A percentile compares a stretch with the other conserved stretches of the same genome.
Conservation (phyloP, 176 grass and related monocot genomes). For the Dactylis glomerata region DNA sequence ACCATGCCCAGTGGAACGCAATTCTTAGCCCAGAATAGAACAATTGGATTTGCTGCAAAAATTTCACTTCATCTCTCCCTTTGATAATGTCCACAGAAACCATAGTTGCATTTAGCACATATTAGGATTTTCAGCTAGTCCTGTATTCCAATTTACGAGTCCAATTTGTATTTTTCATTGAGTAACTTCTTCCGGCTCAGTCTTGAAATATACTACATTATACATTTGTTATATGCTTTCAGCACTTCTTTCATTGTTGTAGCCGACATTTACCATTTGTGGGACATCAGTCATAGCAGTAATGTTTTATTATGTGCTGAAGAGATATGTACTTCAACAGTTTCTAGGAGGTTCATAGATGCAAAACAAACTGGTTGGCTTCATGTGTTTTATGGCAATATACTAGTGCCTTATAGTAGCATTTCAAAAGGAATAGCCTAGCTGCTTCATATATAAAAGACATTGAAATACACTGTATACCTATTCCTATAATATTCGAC, state of each 20-base stretch:
- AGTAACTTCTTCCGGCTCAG: background rate
- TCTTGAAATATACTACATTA: background rate
- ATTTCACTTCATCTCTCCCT: background rate
- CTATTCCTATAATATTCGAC: background rate
- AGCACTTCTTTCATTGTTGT: background rate
- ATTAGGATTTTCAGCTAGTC: background rate
- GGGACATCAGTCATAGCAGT: background rate
- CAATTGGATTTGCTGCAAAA: background rate
- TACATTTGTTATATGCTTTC: background rate
- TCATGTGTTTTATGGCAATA: background rate
- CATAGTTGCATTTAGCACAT: background rate
- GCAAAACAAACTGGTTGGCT: background rate
- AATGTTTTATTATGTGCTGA: background rate
- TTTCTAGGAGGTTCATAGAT: background rate
- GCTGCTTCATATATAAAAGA: background rate
- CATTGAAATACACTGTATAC: background rate
- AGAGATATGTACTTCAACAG: background rate
- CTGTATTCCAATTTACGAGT: background rate
- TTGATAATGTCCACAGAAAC: conserved; percentile 12
- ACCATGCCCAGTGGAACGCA: background rate
- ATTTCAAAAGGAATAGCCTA: conserved; percentile 1
- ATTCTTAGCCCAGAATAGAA: background rate
- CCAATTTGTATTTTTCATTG: conserved; percentile 1
- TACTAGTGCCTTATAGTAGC: background rate
- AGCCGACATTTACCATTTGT: background rate